Conservation (phyloP, 1,284 basidiomycete species). For the Trichosporon sp. region DNA sequence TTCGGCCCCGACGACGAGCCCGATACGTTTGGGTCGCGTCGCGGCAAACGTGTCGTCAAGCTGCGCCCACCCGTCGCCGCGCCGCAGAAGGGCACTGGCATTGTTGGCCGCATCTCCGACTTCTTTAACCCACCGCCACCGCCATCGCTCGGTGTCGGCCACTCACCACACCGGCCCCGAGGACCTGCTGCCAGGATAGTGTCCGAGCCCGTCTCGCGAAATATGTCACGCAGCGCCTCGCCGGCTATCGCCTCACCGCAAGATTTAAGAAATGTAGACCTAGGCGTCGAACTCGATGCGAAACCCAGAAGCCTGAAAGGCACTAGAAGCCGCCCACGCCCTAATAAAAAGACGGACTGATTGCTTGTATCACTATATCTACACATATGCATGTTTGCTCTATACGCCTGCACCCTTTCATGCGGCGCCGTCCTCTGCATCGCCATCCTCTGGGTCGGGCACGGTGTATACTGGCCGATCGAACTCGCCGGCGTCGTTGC, state of each 20-base stretch:
- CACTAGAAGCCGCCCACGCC: background rate
- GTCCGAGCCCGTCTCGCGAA: background rate
- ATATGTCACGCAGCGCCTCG: background rate
- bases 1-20: background rate
- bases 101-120: constrained; percentile 4
- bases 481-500: constrained; percentile 28
- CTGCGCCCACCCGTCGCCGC: constrained; percentile 11
- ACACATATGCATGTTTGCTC: constrained; percentile 5
- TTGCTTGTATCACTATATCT: background rate
- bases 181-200: background rate
- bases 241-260: background rate
- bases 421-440: constrained; percentile 7
- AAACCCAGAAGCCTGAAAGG: background rate
- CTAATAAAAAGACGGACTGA: constrained; percentile 17
- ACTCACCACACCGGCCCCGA: background rate
- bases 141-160: constrained; percentile 4
- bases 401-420: constrained; percentile 5
- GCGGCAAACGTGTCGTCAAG: constrained; percentile 6
- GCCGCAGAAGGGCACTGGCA: background rate
- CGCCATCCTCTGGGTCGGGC: constrained; percentile 19
- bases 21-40: background rate
- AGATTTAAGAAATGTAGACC: background rate
- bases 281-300: constrained; percentile 14
- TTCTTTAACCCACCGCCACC: constrained; percentile 18
- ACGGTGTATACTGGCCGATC: constrained; percentile 25